Base-by-base conservation (phyloP, 2,329 filamentous ascomycete species). In the Fusarium neocosmosporiellum region DNA sequence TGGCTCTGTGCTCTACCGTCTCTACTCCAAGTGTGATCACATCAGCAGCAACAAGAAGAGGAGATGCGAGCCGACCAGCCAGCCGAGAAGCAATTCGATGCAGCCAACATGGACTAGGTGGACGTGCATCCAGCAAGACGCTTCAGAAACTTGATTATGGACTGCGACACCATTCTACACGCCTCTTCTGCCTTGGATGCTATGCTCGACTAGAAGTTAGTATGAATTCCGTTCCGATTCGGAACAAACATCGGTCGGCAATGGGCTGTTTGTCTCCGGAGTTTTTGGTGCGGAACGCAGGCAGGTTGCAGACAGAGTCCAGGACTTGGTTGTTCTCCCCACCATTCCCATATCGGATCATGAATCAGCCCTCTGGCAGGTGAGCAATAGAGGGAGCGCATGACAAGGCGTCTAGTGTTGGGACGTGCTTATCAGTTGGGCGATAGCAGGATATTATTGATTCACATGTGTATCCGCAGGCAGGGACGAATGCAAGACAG, bases 301-400 rank as follows among this genome's bases (percentile, higher is more conserved):
- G 59, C 63, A n/a, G n/a, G n/a, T n/a, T n/a, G n/a, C n/a, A 50
- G 57, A 22, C 67, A 68, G 20, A 65, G 46, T 50, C 27, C 27
- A 65, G 22, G 61, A 59, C 59, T 63, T 54, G 43, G 43, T 27
- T 24, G 43, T 59, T 59, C 60, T 64, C 70, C 66, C 72, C 72
- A 73, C 72, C 53, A 58, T 68, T 63, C 14, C 61, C 63, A 64
- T 65, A 57, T 66, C 62, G 59, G 66, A 72, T 73, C 63, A 46
- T 62, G 50, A 57, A 63, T 59, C 65, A 53, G 65, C 66, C 63
- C 59, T 69, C 58, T 72, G 58, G 66, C 67, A 65, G 72, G 66
- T 77, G 73, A 75, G 71, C 65, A 59, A 48, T 34, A 37, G 54
- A 65, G 55, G 59, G 60, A 70, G 70, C 75, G 66, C 75, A 71